These are phyloP conservation scores for Albophoma yamanashiensis DNA, from an alignment of 2,329 filamentous ascomycete species.

Conservation along the genomic window DNA sequence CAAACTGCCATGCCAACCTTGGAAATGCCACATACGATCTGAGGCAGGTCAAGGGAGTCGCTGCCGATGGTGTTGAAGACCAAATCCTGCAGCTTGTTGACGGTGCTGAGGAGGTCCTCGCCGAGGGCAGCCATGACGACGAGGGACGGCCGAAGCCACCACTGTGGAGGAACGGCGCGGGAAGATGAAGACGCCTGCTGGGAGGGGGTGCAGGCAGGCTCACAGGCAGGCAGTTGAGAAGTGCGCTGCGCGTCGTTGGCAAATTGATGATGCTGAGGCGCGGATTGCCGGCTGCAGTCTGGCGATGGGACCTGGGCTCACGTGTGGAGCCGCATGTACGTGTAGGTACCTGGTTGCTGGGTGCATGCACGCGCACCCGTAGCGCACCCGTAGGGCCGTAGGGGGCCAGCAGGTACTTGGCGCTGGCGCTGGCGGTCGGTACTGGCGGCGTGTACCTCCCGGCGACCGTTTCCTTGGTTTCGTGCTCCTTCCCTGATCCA, in stretches of 20 bases:
- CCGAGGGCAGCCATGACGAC: slow-evolving; percentile 79
- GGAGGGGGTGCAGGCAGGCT: neutral
- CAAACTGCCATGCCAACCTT: neutral
- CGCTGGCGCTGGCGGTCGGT: neutral
- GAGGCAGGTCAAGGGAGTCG: slow-evolving; percentile 91
- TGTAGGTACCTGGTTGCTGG: neutral
- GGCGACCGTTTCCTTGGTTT: neutral
- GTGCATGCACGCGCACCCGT: too few species aligned
- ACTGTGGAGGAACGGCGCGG: neutral
- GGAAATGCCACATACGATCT: slow-evolving; percentile 63
- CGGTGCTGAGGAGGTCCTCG: slow-evolving; percentile 86
- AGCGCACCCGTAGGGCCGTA: too few species aligned
- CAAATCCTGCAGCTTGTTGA: slow-evolving; percentile 97
- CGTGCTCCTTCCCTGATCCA: neutral
- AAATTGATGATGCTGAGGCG: neutral
- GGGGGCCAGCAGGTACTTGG: neutral
- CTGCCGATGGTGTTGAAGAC: slow-evolving; percentile 99
- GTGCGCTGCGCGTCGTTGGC: slow-evolving; percentile 5
- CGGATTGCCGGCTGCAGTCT: neutral
- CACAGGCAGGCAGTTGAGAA: slow-evolving; percentile 1
- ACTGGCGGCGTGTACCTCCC: neutral
- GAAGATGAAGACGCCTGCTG: neutral
- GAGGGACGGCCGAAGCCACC: neutral
- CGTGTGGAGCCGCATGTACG: neutral
- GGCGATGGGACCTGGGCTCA: neutral